Evolutionary conservation across 208 protist species (phyloP).

Genomic region (Leishmania turanica): DNA sequence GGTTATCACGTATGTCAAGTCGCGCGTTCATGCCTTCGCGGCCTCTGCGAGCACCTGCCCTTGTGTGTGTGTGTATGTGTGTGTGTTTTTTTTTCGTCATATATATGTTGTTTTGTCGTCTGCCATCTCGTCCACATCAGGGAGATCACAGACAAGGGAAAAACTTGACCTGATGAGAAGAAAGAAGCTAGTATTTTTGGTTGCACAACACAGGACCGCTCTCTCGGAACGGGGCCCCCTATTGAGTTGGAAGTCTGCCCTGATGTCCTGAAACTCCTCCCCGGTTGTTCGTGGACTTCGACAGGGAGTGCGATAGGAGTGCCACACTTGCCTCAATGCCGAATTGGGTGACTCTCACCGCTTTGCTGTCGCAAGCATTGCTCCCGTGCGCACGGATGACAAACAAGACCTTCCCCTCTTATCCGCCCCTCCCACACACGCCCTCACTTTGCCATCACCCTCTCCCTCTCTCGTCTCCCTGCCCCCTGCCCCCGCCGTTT

Average conservation of each 20-base stretch:
- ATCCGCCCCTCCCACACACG: background rate
- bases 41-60: background rate
- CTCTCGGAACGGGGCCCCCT: background rate
- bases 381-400: background rate
- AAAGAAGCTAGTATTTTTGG: background rate
- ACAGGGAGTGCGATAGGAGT: too few relatives aligned
- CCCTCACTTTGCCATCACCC: background rate
- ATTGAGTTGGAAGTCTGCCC: too few relatives aligned
- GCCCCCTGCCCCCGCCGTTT: background rate
- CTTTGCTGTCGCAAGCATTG: too few relatives aligned
- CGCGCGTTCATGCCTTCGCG: background rate
- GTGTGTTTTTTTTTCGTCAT: background rate
- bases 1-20: too few relatives aligned
- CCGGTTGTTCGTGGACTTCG: too few relatives aligned
- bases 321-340: too few relatives aligned
- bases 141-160: too few relatives aligned
- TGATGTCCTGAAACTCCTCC: too few relatives aligned
- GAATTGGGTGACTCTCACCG: too few relatives aligned
- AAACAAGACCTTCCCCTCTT: background rate
- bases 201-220: background rate
- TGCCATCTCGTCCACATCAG: too few relatives aligned
- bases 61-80: background rate
- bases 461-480: background rate
- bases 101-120: background rate
- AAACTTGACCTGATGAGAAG: background rate